Evolutionary conservation across 352 stramenopile species (phyloP), one percentile per base, ranked within the genome.

Genomic region (Halophytophthora batemanensis): DNA sequence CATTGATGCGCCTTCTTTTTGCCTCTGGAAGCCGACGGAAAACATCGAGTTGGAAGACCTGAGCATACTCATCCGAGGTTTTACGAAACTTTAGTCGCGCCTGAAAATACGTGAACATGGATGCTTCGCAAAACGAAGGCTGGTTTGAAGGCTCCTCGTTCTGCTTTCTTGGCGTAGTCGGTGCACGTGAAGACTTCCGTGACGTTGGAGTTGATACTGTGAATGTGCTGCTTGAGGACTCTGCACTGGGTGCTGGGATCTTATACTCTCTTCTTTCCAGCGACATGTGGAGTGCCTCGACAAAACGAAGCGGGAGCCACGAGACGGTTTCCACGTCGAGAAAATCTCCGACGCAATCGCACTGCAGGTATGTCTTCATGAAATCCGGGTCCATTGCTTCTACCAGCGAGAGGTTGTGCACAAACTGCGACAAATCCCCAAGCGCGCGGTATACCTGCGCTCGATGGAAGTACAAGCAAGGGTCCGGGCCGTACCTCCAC

Each of bases 381-480:
- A 84, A 87, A 7, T 47, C 25, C 2, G 71, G 61, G 37, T 83
- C 58, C 41, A 83, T 63, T 34, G 61, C 66, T 39, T 85, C 73
- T 2, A 83, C 71, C 1, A 80, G 22, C 14, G 68, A 72, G 3
- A 87, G 46, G 46, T 87, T 71, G 33, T 69, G 60, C 7, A 82
- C 49, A 34, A 83, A 87, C 4, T 39, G 43, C 14, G 61, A 38
- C 22, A 85, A 51, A 2, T 82, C 61, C 0, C 76, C 76, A 1
- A 74, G 71, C 0, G 76, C 76, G 10, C 71, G 69, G 39, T 85
- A 54, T 0, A 76, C 35, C 25, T 78, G 82, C 0, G 73, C 69
- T 23, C 76, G 68, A 47, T 87, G 76, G 33, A 87, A 85, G 47
- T 83, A 85, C 18, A 85, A 22, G 49, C 69, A 82, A 7, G 69